Percentiles rank a stretch among this genome's conserved stretches.
phyloP scores from a whole-genome alignment of 75 land plant species.

The Larix kaempferi region DNA sequence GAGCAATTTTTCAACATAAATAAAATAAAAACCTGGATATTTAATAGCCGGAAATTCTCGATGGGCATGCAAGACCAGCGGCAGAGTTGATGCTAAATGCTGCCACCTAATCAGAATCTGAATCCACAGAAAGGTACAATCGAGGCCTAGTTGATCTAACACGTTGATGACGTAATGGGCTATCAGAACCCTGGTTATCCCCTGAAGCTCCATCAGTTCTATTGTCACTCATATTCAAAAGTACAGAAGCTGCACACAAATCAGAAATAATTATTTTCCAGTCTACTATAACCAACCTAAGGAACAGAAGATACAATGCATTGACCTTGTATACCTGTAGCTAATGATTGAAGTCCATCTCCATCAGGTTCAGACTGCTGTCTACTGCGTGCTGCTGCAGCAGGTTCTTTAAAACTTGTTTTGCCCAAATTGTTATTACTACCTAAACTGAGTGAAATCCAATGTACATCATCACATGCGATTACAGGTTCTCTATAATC shows the following conservation, averaged over 20 bases:
- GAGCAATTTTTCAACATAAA: neutral
- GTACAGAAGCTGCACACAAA: conserved; percentile 52
- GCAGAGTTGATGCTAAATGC: conserved; percentile 1
- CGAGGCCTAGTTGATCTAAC: conserved; percentile 51
- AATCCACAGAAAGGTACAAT: conserved; percentile 47
- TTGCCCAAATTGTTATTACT: conserved; percentile 35
- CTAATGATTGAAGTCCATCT: conserved; percentile 34
- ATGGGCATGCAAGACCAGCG: neutral
- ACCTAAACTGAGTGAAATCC: conserved; percentile 89
- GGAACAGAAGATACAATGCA: neutral
- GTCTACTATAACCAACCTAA: neutral
- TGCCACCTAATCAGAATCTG: conserved; percentile 44
- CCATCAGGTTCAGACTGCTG: conserved; percentile 33
- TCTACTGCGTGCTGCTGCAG: conserved; percentile 26
- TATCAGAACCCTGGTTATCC: conserved; percentile 38
- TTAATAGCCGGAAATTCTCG: neutral
- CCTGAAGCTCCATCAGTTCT: conserved; percentile 25
- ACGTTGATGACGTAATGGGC: conserved; percentile 59
- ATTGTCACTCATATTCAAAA: conserved; percentile 54
- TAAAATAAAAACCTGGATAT: neutral
- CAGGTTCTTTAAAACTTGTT: conserved; percentile 16
- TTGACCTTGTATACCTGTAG: conserved; percentile 31
- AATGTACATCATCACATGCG: conserved; percentile 46
- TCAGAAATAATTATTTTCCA: neutral
- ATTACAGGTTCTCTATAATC: conserved; percentile 37